Conservation (phyloP, 164 flowering plant species). For the Vitis labrusca region DNA sequence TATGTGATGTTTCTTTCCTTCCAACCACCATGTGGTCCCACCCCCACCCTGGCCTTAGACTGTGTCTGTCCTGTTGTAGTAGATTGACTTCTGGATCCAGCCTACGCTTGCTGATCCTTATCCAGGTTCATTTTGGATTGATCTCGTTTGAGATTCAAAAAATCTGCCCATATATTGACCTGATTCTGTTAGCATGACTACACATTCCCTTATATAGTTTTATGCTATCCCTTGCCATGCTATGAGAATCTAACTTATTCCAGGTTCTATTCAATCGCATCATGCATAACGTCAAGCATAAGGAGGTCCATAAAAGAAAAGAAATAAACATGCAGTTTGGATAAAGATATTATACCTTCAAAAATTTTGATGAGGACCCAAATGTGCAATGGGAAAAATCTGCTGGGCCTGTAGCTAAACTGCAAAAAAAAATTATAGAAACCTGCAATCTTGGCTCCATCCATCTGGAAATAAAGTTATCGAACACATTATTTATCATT, state of each 20-base stretch:
- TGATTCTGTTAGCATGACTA: not conserved
- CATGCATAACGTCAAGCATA: no score
- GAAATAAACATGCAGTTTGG: no score
- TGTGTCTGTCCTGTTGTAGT: not conserved
- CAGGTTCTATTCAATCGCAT: no score
- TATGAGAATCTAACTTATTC: not conserved
- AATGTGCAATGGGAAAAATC: no score
- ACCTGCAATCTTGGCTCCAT: not conserved
- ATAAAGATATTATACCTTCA: no score
- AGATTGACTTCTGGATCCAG: not conserved
- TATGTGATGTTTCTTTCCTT: slow-evolving; percentile 17
- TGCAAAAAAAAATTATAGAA: not conserved
- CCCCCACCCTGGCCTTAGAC: no score
- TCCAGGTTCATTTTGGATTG: not conserved
- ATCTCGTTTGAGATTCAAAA: not conserved
- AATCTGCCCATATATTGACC: not conserved
- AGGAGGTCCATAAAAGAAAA: no score
- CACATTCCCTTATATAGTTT: not conserved
- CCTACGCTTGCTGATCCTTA: not conserved
- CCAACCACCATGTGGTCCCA: not conserved
- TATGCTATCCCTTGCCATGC: not conserved
- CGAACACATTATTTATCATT: not conserved
- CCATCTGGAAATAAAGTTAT: not conserved
- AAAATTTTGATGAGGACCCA: no score
- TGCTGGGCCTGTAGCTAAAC: no score